phyloP scores from a whole-genome alignment of 179 eudicot genomes.

The Carnegiea gigantea region DNA sequence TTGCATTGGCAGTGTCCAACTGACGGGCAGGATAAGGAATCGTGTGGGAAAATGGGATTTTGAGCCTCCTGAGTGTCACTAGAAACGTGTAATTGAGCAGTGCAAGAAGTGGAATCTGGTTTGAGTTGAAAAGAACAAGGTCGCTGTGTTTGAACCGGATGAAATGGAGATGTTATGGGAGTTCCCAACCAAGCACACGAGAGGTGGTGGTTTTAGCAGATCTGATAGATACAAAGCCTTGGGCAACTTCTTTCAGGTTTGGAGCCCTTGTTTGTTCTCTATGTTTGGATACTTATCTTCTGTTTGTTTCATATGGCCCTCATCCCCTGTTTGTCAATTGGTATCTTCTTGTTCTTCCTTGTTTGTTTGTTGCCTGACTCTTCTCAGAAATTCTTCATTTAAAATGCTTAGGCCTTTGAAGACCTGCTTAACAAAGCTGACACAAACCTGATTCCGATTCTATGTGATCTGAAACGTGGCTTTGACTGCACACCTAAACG shows the following conservation, averaged over 20 bases:
- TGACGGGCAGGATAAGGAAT: conserved; percentile 47
- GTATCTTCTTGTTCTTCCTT: background rate
- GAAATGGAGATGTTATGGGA: conserved; percentile 73
- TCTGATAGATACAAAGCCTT: conserved; percentile 64
- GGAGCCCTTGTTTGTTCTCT: background rate
- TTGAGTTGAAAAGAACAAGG: conserved; percentile 74
- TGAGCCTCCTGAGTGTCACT: conserved; percentile 48
- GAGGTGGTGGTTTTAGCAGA: conserved; percentile 43
- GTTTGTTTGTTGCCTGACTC: background rate
- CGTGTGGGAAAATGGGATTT: conserved; percentile 38
- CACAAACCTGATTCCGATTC: background rate
- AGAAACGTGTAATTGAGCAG: conserved; percentile 37
- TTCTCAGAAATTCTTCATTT: background rate
- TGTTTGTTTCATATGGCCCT: background rate
- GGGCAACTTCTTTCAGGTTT: conserved; percentile 80
- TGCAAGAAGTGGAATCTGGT: conserved; percentile 76
- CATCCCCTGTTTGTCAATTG: background rate
- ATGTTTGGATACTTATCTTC: background rate
- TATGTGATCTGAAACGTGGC: background rate
- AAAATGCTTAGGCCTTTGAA: too few relatives aligned
- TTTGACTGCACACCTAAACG: background rate
- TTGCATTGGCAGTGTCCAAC: conserved; percentile 53
- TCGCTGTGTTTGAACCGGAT: conserved; percentile 66
- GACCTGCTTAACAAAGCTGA: too few relatives aligned
- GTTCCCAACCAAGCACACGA: conserved; percentile 62